Percentiles rank a stretch among this genome's conserved stretches.
Evolutionary conservation across 225 moss, liverwort and hornwort species (phyloP).

Genomic region (Polytrichum commune): DNA sequence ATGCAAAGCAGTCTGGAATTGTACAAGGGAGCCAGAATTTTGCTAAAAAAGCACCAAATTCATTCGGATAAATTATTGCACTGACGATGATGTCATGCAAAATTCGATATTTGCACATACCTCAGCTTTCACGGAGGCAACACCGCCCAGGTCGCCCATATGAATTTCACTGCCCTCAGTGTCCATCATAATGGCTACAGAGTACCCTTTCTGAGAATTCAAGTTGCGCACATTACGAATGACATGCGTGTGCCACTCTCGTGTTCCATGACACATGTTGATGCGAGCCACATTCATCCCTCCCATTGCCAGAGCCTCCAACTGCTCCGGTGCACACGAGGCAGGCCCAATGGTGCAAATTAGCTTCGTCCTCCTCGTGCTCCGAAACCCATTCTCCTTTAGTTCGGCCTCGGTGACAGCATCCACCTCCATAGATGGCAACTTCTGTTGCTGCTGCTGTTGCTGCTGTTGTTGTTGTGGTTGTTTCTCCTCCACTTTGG

Average conservation of each 20-base stretch:
- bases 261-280: slow-evolving; percentile 96
- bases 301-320: slow-evolving; percentile 83
- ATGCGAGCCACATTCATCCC: slow-evolving; percentile 97
- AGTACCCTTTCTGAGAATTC: slow-evolving; percentile 86
- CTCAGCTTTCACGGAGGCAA: slow-evolving; percentile 74
- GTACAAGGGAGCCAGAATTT: no score
- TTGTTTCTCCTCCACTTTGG: no score
- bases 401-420: slow-evolving; percentile 79
- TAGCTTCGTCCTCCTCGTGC: slow-evolving; percentile 90
- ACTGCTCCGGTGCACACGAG: slow-evolving; percentile 79
- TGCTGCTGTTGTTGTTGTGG: no score
- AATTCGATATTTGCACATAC: slow-evolving; percentile 16
- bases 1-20: neutral
- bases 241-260: slow-evolving; percentile 81
- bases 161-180: slow-evolving; percentile 99
- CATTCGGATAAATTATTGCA: neutral
- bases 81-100: neutral
- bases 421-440: slow-evolving; percentile 73
- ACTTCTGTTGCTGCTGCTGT: no score
- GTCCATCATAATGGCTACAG: slow-evolving; percentile 97
- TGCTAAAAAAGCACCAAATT: no score
- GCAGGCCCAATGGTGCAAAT: slow-evolving; percentile 92
- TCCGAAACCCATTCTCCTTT: slow-evolving; percentile 97
- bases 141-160: slow-evolving; percentile 82
- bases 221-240: slow-evolving; percentile 75